Evolutionary conservation across 2,329 filamentous ascomycete species (phyloP).

Genomic region (Aspergillus candidus): DNA sequence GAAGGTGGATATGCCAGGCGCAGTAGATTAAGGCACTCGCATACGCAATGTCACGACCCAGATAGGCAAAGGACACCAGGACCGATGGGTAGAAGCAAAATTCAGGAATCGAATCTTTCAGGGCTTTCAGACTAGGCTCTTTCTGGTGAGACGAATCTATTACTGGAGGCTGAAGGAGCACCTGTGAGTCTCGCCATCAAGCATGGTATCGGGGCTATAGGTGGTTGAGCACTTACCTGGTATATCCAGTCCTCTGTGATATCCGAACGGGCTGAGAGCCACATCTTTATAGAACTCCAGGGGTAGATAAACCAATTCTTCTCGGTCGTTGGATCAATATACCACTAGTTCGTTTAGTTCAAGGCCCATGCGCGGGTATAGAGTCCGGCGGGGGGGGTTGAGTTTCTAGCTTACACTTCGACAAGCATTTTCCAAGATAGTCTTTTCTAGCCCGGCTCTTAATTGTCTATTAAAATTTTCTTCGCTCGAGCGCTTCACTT

Average conservation of each 20-base stretch:
- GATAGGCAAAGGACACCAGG: too few species aligned
- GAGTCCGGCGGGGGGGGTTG: neutral
- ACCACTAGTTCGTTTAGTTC: constrained; percentile 9
- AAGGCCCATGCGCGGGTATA: neutral
- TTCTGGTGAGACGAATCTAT: too few species aligned
- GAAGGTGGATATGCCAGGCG: too few species aligned
- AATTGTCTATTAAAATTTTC: constrained; percentile 6
- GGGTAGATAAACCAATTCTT: constrained; percentile 19
- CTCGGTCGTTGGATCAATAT: constrained; percentile 13
- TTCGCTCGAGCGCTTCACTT: constrained; percentile 13
- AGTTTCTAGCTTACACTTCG: constrained; percentile 6
- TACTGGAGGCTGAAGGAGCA: too few species aligned
- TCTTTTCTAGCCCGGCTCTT: constrained; percentile 10
- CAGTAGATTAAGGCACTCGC: too few species aligned
- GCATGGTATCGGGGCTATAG: too few species aligned
- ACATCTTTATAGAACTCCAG: constrained; percentile 17
- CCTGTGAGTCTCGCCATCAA: too few species aligned
- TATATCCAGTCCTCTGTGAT: constrained; percentile 9
- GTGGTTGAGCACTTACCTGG: neutral
- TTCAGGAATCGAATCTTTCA: too few species aligned
- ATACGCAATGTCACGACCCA: too few species aligned
- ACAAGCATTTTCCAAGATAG: constrained; percentile 11
- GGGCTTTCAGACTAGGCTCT: too few species aligned
- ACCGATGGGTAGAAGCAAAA: too few species aligned
- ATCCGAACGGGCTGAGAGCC: constrained; percentile 11